Conservation (phyloP, 176 grass and related monocot species). For the Hordeum marinum region DNA sequence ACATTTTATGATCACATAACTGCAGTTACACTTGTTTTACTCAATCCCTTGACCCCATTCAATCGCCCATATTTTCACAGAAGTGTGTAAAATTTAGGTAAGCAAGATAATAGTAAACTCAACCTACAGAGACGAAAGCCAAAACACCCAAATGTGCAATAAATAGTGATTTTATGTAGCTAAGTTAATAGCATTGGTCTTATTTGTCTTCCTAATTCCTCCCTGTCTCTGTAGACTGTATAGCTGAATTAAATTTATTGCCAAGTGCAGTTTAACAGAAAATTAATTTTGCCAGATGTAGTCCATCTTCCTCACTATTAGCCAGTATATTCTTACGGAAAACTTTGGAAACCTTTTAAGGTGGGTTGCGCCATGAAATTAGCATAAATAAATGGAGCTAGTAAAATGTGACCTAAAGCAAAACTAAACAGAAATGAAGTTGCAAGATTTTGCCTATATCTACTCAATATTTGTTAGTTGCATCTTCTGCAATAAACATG, state of each 20-base stretch:
- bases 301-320: not conserved
- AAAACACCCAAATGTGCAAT: not conserved
- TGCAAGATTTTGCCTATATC: not conserved
- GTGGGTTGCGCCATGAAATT: not conserved
- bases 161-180: not conserved
- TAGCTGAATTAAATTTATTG: not conserved
- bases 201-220: not conserved
- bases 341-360: not conserved
- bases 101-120: not conserved
- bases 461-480: not conserved
- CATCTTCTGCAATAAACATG: not conserved
- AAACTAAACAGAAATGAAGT: not conserved
- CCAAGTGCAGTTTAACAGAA: not conserved
- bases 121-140: not conserved
- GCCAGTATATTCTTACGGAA: not conserved
- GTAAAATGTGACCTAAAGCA: not conserved
- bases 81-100: not conserved
- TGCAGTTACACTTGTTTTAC: not conserved
- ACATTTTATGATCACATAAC: not conserved
- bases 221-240: not conserved
- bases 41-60: not conserved
- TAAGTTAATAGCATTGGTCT: not conserved
- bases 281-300: not conserved
- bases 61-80: not conserved
- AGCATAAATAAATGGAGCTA: not conserved